Evolutionary conservation across 2,329 filamentous ascomycete species (phyloP).

Genomic region (Trichophyton schoenleinii): DNA sequence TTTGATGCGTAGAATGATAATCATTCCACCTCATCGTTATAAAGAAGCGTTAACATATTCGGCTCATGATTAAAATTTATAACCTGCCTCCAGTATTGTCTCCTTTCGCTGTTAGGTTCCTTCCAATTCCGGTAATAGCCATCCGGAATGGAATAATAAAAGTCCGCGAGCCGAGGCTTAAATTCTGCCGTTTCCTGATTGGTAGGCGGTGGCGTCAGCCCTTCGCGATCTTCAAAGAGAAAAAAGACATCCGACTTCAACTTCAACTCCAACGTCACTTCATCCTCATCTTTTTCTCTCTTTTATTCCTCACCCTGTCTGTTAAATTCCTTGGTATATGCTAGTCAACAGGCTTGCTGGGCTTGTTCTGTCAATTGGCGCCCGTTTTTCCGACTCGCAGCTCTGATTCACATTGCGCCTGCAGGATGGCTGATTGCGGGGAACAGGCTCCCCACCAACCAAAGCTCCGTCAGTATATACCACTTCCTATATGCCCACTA

Average conservation of each 20-base stretch:
- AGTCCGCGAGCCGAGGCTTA: not conserved
- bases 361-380: not conserved
- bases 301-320: not conserved
- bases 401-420: not conserved
- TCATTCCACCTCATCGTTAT: not conserved
- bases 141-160: not conserved
- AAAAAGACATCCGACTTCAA: not conserved
- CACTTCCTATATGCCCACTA: not conserved
- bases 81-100: too few relatives aligned
- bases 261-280: not conserved
- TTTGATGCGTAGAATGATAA: not conserved
- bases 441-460: slow-evolving; percentile 4
- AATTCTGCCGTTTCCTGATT: not conserved
- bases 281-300: not conserved
- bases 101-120: too few relatives aligned
- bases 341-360: not conserved
- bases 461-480: slow-evolving; percentile 11
- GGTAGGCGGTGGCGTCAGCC: slow-evolving; percentile 3
- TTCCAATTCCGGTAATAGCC: not conserved
- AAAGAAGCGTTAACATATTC: not conserved
- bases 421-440: slow-evolving; percentile 7
- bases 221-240: not conserved
- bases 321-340: not conserved
- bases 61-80: too few relatives aligned
- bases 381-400: not conserved